Percentiles rank a stretch among this genome's conserved stretches.
These are phyloP conservation scores for Xylariaceae sp. DNA, from an alignment of 2,329 filamentous ascomycete species.

Conservation along the genomic window DNA sequence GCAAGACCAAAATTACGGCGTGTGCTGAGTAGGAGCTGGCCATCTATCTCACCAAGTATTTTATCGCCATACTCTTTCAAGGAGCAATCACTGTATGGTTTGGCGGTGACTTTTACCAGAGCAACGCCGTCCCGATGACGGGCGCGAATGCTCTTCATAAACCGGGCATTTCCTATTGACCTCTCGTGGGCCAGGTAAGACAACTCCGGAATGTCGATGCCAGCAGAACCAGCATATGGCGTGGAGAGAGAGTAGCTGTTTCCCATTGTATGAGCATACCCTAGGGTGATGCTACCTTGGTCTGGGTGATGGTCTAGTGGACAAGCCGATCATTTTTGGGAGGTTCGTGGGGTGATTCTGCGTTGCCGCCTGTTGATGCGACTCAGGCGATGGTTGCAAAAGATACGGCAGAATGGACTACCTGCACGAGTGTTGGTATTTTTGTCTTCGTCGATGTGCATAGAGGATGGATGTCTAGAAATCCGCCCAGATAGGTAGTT, in stretches of 20 bases:
- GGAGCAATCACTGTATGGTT: constrained; percentile 78
- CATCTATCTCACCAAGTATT: constrained; percentile 59
- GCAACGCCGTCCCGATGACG: constrained; percentile 86
- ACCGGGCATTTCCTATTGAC: constrained; percentile 82
- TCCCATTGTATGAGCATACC: constrained; percentile 59
- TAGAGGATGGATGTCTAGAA: no score
- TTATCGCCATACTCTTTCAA: constrained; percentile 72
- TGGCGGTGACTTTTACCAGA: constrained; percentile 90
- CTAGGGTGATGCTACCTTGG: constrained; percentile 25
- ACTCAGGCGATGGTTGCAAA: not conserved
- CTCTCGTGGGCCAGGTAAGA: constrained; percentile 88
- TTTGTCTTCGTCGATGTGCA: not conserved
- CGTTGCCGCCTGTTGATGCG: not conserved
- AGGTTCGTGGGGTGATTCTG: not conserved
- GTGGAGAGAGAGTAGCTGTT: constrained; percentile 94
- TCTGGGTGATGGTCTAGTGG: constrained; percentile 15
- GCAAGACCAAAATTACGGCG: not conserved
- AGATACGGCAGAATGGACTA: not conserved
- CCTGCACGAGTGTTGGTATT: not conserved
- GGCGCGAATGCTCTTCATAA: constrained; percentile 94
- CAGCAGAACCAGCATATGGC: constrained; percentile 83
- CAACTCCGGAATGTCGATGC: constrained; percentile 90
- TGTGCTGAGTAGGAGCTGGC: not conserved
- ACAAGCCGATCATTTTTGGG: constrained; percentile 11
- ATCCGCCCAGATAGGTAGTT: no score